These are phyloP conservation scores for Penicillium odoratum DNA, from an alignment of 495 filamentous ascomycete genomes.

Conservation along the genomic window DNA sequence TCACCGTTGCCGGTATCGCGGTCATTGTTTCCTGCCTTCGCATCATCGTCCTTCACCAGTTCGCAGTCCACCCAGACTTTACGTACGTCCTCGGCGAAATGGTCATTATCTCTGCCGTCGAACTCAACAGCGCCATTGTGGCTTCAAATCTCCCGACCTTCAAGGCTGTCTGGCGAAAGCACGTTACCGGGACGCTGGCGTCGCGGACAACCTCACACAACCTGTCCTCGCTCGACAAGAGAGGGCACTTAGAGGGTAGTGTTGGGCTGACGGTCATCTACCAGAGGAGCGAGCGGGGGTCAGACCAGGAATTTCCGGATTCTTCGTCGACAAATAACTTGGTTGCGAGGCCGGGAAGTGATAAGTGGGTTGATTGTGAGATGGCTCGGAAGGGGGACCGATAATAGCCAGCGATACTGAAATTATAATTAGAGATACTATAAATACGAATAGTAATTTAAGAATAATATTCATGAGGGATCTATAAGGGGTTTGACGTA, in stretches of 20 bases:
- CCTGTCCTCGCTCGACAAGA: not conserved
- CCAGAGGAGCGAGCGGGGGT: not conserved
- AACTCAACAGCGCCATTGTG: not conserved
- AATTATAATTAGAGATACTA: too few relatives aligned
- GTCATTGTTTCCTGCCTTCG: not conserved
- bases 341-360: not conserved
- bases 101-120: conserved; percentile 3
- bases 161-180: not conserved
- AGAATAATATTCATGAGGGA: too few relatives aligned
- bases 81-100: conserved; percentile 1
- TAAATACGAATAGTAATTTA: too few relatives aligned
- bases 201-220: not conserved
- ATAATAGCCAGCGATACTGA: too few relatives aligned
- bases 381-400: too few relatives aligned
- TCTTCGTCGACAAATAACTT: conserved; percentile 1
- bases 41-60: conserved; percentile 1
- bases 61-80: not conserved
- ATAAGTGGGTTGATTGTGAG: too few relatives aligned
- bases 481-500: too few relatives aligned
- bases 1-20: not conserved
- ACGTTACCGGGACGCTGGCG: not conserved
- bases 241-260: not conserved
- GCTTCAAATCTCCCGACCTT: not conserved
- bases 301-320: not conserved
- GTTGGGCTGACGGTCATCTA: not conserved